Base-by-base conservation (phyloP, 2,329 filamentous ascomycete genomes). In the Sclerotiophoma versabilis region DNA sequence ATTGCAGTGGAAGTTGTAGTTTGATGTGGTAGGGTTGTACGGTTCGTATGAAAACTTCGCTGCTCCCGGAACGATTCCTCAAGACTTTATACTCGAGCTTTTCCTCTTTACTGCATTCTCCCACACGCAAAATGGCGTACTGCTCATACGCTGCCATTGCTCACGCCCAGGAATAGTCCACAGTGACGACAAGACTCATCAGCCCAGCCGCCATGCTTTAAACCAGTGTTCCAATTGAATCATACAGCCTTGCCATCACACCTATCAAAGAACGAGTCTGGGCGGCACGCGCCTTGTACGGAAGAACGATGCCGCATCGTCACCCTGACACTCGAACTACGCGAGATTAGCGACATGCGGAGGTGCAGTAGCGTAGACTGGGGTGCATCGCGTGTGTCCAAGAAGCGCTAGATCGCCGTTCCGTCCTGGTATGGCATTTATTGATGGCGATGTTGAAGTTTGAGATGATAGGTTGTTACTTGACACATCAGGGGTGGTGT, bases 121-220 rank as follows among this genome's bases (percentile, higher is more conserved):
- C 10, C 23, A 8, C 12, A 36, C 15, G 38, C 20, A 33, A 17
- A 23, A 36, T 43, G 15, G 26, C 39, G 19, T 51, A 39, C 20
- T n/a, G 14, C 9, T 7, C 26, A 17, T 36, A n/a, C 8, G 17
- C 3, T 22, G n/a, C 20, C 8, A n/a, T 23, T 17, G 19, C 12
- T 2, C 47, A 42, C 15, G 2, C 12, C 36, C 30, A 42, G 47
- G 30, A 15, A 26, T 15, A 34, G 30, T 43, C 6, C 27, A 25
- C 22, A 12, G 49, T 46, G 42, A 52, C 49, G 36, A 52, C 49
- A 41, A 46, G 41, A 52, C 42, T 52, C 34, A 19, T 29, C 49
- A 44, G 20, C 41, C 41, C 17, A 23, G 25, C 30, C 30, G 25
- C 19, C 9, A 2, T 33, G 34, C 20, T 37, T 12, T 34, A 27